Conservation (phyloP, 2,329 filamentous ascomycete genomes). For the Fusarium citri region DNA sequence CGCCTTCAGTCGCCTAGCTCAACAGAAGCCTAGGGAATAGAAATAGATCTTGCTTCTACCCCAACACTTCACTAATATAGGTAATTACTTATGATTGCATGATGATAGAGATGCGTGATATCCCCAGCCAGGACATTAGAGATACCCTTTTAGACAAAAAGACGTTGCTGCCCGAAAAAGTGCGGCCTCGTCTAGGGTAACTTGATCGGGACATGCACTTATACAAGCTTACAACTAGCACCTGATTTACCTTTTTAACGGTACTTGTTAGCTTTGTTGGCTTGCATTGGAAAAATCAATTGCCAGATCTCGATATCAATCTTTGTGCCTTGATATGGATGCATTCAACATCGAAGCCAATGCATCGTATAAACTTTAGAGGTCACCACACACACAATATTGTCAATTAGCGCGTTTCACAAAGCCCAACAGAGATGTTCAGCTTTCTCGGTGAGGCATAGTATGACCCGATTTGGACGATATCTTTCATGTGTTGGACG, state of each 20-base stretch:
- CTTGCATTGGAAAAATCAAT: too few species aligned
- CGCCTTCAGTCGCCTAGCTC: background rate
- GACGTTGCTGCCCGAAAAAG: background rate
- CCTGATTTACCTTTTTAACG: background rate
- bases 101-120: background rate
- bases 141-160: background rate
- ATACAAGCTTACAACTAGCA: background rate
- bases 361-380: background rate
- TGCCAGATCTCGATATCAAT: background rate
- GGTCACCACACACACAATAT: background rate
- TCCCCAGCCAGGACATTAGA: background rate
- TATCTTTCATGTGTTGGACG: conserved; percentile 17
- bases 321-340: background rate
- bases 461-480: conserved; percentile 4
- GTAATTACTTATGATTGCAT: background rate
- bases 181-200: background rate
- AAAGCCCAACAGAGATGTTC: background rate
- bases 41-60: background rate
- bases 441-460: background rate
- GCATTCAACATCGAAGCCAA: background rate
- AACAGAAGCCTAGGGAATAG: background rate
- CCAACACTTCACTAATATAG: background rate
- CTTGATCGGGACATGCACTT: background rate
- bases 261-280: background rate
- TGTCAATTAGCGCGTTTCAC: conserved; percentile 2